Conservation (phyloP, 768 basidiomycete species). For the Gymnopilus junonius region DNA sequence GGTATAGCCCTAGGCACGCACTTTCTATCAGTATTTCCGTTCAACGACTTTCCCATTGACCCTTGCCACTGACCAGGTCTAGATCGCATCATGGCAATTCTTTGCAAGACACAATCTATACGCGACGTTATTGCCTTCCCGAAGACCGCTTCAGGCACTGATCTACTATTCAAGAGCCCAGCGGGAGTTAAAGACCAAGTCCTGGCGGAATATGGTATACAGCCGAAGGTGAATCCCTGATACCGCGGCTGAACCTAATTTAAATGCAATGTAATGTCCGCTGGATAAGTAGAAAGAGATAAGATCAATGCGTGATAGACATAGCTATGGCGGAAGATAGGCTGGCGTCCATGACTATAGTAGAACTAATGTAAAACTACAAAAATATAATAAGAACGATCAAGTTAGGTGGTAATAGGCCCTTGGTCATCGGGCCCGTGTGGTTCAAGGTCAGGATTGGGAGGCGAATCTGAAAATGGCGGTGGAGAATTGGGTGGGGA, state of each 20-base stretch:
- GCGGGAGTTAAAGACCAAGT: conserved; percentile 55
- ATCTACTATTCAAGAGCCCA: conserved; percentile 90
- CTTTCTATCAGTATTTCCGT: conserved; percentile 9
- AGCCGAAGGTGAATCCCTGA: conserved; percentile 20
- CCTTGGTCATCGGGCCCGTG: conserved; percentile 30
- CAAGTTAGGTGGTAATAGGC: conserved; percentile 18
- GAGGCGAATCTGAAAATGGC: conserved; percentile 27
- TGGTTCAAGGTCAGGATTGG: conserved; percentile 22
- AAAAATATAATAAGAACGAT: conserved; percentile 25
- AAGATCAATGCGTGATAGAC: conserved; percentile 1
- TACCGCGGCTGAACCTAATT: not conserved
- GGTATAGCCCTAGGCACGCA: conserved; percentile 87
- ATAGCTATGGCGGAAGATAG: conserved; percentile 8
- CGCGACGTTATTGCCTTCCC: conserved; percentile 97
- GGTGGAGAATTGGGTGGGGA: conserved; percentile 31
- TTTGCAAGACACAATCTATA: conserved; percentile 87
- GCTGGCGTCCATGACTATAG: conserved; percentile 14
- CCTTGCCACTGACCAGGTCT: conserved; percentile 60
- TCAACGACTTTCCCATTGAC: conserved; percentile 9
- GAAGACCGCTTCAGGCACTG: conserved; percentile 82
- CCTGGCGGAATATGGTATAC: conserved; percentile 68
- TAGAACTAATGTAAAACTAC: conserved; percentile 23
- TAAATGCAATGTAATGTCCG: not conserved
- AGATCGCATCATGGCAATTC: conserved; percentile 90
- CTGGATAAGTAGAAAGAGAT: not conserved